Evolutionary conservation across 108 stramenopile species (phyloP).

Genomic region (Nannochloropsis salina): DNA sequence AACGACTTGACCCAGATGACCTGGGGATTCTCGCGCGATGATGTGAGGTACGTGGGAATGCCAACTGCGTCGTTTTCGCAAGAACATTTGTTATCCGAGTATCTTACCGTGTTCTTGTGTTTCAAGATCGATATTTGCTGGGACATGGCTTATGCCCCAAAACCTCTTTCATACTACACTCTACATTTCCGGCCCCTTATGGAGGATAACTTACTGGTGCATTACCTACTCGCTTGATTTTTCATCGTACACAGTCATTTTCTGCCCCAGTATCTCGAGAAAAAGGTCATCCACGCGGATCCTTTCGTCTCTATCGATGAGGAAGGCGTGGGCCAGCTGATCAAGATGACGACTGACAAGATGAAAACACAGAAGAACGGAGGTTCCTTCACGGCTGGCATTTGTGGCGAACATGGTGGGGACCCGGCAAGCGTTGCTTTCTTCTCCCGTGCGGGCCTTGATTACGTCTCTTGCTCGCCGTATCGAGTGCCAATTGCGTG

Average conservation of each 20-base stretch:
- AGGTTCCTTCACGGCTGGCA: constrained; percentile 61
- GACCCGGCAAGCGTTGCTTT: constrained; percentile 69
- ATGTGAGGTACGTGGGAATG: constrained; percentile 49
- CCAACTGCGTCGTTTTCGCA: too few relatives aligned
- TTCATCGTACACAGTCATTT: background rate
- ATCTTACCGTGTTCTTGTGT: too few relatives aligned
- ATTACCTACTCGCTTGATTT: too few relatives aligned
- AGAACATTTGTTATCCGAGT: too few relatives aligned
- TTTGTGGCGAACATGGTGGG: constrained; percentile 82
- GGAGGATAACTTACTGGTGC: too few relatives aligned
- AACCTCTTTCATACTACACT: too few relatives aligned
- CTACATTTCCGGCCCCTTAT: too few relatives aligned
- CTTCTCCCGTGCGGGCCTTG: constrained; percentile 64
- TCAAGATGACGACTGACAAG: constrained; percentile 57
- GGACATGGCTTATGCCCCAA: too few relatives aligned
- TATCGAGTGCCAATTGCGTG: constrained; percentile 77
- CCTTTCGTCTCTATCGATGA: constrained; percentile 76
- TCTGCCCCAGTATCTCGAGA: background rate
- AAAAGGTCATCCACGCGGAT: constrained; percentile 67
- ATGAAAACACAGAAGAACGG: constrained; percentile 59
- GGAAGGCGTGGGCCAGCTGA: constrained; percentile 70
- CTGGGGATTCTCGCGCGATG: constrained; percentile 76
- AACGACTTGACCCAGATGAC: constrained; percentile 81
- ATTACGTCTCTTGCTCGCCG: constrained; percentile 78
- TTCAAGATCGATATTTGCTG: too few relatives aligned